These are phyloP conservation scores for Ophiosphaerella herpotricha DNA, from an alignment of 2,329 filamentous ascomycete genomes.

Conservation along the genomic window DNA sequence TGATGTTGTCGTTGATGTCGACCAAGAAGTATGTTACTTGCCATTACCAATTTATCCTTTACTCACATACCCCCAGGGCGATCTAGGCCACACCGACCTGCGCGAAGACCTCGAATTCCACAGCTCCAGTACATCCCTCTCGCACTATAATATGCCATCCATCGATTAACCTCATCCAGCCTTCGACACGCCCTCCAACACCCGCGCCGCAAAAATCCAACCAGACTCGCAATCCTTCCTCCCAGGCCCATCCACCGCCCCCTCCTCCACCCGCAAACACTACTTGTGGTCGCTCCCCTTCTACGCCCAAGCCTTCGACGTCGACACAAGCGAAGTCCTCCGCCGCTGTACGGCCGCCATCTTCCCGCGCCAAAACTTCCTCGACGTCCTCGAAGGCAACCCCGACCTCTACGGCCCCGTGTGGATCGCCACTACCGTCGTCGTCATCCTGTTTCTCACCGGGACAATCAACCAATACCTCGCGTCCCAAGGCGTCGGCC, in stretches of 20 bases:
- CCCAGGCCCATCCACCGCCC: constrained; percentile 32
- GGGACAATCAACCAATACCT: constrained; percentile 95
- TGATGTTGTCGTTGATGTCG: constrained; percentile 96
- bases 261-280: constrained; percentile 63
- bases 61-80: constrained; percentile 66
- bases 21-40: constrained; percentile 74
- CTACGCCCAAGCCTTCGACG: constrained; percentile 98
- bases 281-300: constrained; percentile 91
- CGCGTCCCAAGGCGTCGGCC: constrained; percentile 65
- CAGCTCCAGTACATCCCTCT: constrained; percentile 67
- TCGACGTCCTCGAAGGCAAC: constrained; percentile 95
- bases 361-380: constrained; percentile 90
- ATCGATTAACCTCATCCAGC: constrained; percentile 48
- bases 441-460: constrained; percentile 92
- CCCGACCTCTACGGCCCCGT: constrained; percentile 96
- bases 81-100: constrained; percentile 96
- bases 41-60: background rate
- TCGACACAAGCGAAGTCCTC: constrained; percentile 89
- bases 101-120: constrained; percentile 99
- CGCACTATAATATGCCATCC: background rate
- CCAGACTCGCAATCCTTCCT: constrained; percentile 50
- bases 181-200: constrained; percentile 67
- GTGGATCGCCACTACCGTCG: constrained; percentile 98
- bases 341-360: constrained; percentile 86
- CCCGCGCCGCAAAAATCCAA: constrained; percentile 50